Evolutionary conservation across 169 alveolate species (phyloP).

Genomic region (Plasmodium reichenowi): DNA sequence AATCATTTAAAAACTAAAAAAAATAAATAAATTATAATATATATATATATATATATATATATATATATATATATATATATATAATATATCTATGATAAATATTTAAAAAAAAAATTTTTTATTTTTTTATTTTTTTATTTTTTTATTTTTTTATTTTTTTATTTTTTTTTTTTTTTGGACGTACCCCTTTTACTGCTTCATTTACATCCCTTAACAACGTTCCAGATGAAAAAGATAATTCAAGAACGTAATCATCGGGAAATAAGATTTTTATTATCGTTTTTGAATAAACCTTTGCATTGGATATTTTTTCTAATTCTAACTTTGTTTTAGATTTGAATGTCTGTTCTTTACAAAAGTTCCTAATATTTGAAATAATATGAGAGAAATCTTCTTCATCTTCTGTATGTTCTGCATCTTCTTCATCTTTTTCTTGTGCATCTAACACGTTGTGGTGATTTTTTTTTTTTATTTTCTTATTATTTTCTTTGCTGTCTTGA

Average conservation of each 20-base stretch:
- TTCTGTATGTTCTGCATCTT: not conserved
- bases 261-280: slow-evolving; percentile 60
- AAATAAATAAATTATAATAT: not conserved
- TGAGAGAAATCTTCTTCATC: slow-evolving; percentile 15
- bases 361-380: slow-evolving; percentile 55
- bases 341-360: slow-evolving; percentile 55
- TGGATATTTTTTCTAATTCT: slow-evolving; percentile 52
- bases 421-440: slow-evolving; percentile 25
- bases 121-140: too few relatives aligned
- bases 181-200: slow-evolving; percentile 46
- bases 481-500: not conserved
- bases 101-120: not conserved
- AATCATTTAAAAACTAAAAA: slow-evolving; percentile 41
- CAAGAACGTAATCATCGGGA: slow-evolving; percentile 56
- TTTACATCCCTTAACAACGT: slow-evolving; percentile 44
- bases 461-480: not conserved
- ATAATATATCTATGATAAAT: not conserved
- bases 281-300: slow-evolving; percentile 43
- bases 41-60: not conserved
- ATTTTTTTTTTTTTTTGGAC: not conserved
- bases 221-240: slow-evolving; percentile 70
- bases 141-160: too few relatives aligned
- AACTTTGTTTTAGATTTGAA: slow-evolving; percentile 61
- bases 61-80: not conserved
- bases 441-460: not conserved